Evolutionary conservation across 1,284 basidiomycete genomes (phyloP), one percentile per base, ranked within the genome.

Genomic region (Pseudozyma thailandica): DNA sequence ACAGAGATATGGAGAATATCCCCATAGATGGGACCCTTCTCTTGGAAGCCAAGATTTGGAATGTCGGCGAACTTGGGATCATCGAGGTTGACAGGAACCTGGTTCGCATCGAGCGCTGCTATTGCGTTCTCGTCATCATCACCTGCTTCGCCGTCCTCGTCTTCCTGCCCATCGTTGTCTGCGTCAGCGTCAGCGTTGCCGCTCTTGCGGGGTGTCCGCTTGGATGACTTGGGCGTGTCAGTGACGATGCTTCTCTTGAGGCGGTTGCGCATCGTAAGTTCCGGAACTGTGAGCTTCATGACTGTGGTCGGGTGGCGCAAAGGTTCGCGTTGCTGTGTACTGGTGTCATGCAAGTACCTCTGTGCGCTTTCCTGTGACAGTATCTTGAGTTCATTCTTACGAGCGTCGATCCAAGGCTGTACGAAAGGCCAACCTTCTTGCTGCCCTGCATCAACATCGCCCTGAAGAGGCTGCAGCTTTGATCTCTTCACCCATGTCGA

Each of bases 371-470:
- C 28, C 28, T 8, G 8, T 18, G 56, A 38, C 10, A 72, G 49
- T 3, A 53, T 10, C 5, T 25, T 18, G 18, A 47, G 26, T 3
- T 15, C 26, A 3, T 39, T 21, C 0, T 16, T 18, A 31, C 21
- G 38, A 3, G 28, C 13, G 25, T 68, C 52, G 28, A 72, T 31
- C 50, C 52, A 52, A 16, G 63, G 63, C 27, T 68, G 63, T 3
- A 57, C 31, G 38, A 72, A 72, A 1, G 70, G 70, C 70, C 63
- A 72, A 23, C 70, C 70, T 8, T 49, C 42, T 7, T 25, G 56
- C 16, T 49, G 16, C 4, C 48, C 54, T 23, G 38, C 6, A 20
- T 41, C 13, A 12, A 2, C 27, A 1, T 26, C 12, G 6, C 35
- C 27, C 4, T 35, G 26, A 12, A 21, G 26, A 6, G 51, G n/a